A percentile compares a stretch with the other conserved stretches of the same genome.
phyloP scores from a whole-genome alignment of 257 asterid genomes.

The Euphrasia confusa region DNA sequence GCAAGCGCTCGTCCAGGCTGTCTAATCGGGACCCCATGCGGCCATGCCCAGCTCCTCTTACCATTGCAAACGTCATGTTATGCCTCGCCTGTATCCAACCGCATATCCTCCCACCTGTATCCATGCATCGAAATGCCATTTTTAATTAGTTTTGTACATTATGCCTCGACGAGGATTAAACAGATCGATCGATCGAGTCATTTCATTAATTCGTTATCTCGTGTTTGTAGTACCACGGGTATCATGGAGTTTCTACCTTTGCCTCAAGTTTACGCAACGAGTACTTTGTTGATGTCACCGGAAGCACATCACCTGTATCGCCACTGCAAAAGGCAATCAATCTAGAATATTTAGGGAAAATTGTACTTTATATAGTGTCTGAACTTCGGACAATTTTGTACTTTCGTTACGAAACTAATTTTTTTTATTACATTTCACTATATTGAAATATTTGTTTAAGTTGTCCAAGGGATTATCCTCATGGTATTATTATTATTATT shows the following conservation, averaged over 20 bases:
- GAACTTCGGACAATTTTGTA: too few relatives aligned
- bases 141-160: too few relatives aligned
- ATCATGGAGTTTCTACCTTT: conserved; percentile 45
- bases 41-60: conserved; percentile 65
- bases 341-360: too few relatives aligned
- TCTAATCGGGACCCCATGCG: conserved; percentile 22
- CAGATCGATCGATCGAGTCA: not conserved
- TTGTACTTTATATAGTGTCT: too few relatives aligned
- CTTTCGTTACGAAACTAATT: too few relatives aligned
- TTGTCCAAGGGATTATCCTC: too few relatives aligned
- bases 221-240: conserved; percentile 48
- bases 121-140: too few relatives aligned
- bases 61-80: conserved; percentile 46
- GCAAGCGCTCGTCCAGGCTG: not conserved
- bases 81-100: conserved; percentile 42
- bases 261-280: conserved; percentile 42
- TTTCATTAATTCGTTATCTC: conserved; percentile 29
- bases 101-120: conserved; percentile 58
- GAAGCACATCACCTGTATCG: conserved; percentile 44
- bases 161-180: too few relatives aligned
- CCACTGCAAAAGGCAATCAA: conserved; percentile 37
- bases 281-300: conserved; percentile 55
- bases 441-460: too few relatives aligned
- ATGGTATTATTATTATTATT: too few relatives aligned
- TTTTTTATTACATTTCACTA: too few relatives aligned